Evolutionary conservation across 768 basidiomycete species (phyloP), one percentile per base, ranked within the genome.

Genomic region (Collybia mongolica): DNA sequence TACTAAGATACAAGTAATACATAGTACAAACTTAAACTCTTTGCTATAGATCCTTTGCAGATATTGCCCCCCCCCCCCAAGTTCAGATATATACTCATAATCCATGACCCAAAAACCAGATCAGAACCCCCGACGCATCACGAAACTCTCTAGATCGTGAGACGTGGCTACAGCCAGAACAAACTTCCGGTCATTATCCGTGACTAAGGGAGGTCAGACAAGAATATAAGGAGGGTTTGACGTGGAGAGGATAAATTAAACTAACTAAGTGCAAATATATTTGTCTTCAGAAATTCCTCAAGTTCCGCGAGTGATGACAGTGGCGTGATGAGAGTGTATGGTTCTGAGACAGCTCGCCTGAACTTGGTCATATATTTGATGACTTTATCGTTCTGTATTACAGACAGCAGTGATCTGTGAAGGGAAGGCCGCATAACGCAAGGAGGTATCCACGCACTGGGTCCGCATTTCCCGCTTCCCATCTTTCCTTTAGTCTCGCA

Each of bases 311-410:
- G 75, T 2, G 90, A 79, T 5, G 93, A 88, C 39, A 80, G 70
- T 1, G 93, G 92, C 0, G 91, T 91, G 57, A 96, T 90, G 47
- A 88, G 68, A 11, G 82, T 86, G 65, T 93, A 93, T 2, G 86
- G 84, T 48, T 86, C 69, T 3, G 76, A 76, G 7, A 78, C 66
- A 5, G 73, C 74, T 26, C 90, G 83, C 58, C 82, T 76, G 72
- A 93, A 93, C 57, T 78, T 86, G 32, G 75, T 81, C 84, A 90
- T 90, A 65, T 84, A 82, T 40, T 77, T 63, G 45, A 73, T 70
- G 17, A 94, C 83, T 58, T 82, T 83, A 61, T 93, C 93, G 56
- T 74, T 72, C 88, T 93, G 46, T 7, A 52, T 29, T 32, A 32
- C 6, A 3, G 32, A 9, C 2, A 9, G 32, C 11, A 6, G 14